Percentiles rank a stretch among this genome's conserved stretches.
phyloP scores from a whole-genome alignment of 768 basidiomycete species.

The Suillus fuscotomentosus region DNA sequence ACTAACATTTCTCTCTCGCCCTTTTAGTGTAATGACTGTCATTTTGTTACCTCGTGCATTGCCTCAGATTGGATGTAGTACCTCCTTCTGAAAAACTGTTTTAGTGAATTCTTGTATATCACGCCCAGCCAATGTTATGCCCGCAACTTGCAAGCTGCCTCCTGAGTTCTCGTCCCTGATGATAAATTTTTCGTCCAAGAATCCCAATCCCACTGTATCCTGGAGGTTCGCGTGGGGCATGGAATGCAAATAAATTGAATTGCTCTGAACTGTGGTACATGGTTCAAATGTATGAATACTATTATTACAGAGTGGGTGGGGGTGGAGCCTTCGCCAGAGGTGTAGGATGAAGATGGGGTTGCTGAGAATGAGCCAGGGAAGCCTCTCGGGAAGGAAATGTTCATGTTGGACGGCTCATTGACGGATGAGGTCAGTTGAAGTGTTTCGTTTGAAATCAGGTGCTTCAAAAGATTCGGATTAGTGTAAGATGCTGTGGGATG shows the following conservation, averaged over 20 bases:
- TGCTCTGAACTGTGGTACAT: too few relatives aligned
- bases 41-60: background rate
- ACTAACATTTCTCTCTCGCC: background rate
- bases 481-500: conserved; percentile 15
- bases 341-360: conserved; percentile 5
- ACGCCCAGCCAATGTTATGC: too few relatives aligned
- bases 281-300: too few relatives aligned
- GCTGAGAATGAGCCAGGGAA: conserved; percentile 24
- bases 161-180: too few relatives aligned
- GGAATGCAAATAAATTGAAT: too few relatives aligned
- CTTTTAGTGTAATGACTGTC: background rate
- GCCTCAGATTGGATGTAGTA: background rate
- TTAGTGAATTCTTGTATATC: background rate
- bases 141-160: too few relatives aligned
- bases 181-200: too few relatives aligned
- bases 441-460: conserved; percentile 77
- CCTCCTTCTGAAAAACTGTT: background rate
- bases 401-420: conserved; percentile 82
- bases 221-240: too few relatives aligned
- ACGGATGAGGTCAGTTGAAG: conserved; percentile 76
- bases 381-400: conserved; percentile 62
- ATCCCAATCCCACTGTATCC: too few relatives aligned
- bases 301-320: conserved; percentile 28
- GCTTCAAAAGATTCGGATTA: conserved; percentile 69
- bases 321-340: conserved; percentile 14